Base-by-base conservation (phyloP, 192 early-diverging fungal species). In the Backusella macrospora region DNA sequence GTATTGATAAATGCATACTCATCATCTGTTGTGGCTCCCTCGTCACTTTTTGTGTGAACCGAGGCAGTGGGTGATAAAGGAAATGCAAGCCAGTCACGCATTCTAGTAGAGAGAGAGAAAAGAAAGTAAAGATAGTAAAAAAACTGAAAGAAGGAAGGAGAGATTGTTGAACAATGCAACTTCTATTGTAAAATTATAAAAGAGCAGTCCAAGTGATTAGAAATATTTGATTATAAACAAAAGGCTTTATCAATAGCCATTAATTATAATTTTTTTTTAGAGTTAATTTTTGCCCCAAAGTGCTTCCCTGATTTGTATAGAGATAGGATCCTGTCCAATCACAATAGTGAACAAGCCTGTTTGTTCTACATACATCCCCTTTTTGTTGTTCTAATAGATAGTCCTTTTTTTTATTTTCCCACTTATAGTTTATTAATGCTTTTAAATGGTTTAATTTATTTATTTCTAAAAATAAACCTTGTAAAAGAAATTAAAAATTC, bases 71-170 rank as follows among this genome's bases (percentile, higher is more conserved):
- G 26, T 18, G 52, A 43, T 66, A 40, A n/a, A 34, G 71, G 71
- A 40, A 63, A 29, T 9, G 59, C 43, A 64, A 72, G 71, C 71
- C 71, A 72, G 37, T 72, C 71, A 18, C 71, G 71, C 71, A 72
- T 72, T 52, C n/a, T 38, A 10, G 29, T 26, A 29, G 44, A 44
- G 29, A 15, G 9, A 26, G 47, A 29, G 44, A 68, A 23, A 10
- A 18, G 21, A 68, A 68, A 26, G 62, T 14, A 65, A 5, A 18
- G 40, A 40, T 43, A 52, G 16, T 66, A 66, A 10, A 43, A 38
- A 39, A 66, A 2, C 2, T 34, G 9, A 37, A 63, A 62, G 29
- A 40, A 42, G n/a, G 38, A 43, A 40, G 37, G 21, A 10, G 23
- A 23, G 21, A 46, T 9, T 0, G 8, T 46, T 46, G 8, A 13